These are phyloP conservation scores for Gracilariopsis chorda DNA, from an alignment of 23 red algal species.

Conservation along the genomic window DNA sequence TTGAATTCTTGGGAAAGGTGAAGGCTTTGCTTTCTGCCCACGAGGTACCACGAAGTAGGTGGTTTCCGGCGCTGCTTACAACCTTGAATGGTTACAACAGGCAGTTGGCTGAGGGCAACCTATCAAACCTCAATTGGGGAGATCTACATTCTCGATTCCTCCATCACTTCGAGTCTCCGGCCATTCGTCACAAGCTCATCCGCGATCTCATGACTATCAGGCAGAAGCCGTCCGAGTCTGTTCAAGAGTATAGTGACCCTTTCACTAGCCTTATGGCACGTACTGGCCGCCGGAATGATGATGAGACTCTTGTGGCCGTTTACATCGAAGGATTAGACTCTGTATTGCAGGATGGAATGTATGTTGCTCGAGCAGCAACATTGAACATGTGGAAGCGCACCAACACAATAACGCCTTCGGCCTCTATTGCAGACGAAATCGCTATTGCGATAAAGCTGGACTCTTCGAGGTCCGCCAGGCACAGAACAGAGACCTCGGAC, in stretches of 20 bases:
- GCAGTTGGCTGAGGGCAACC: too few relatives aligned
- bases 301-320: constrained; percentile 3
- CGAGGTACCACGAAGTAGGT: too few relatives aligned
- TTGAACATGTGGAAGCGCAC: neutral
- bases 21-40: too few relatives aligned
- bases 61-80: too few relatives aligned
- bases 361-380: neutral
- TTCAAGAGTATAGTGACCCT: constrained; percentile 19
- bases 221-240: neutral
- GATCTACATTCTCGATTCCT: too few relatives aligned
- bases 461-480: neutral
- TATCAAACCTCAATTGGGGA: too few relatives aligned
- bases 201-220: constrained; percentile 5
- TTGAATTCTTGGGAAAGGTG: too few relatives aligned
- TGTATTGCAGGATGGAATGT: neutral
- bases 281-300: neutral
- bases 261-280: neutral
- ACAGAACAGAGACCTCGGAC: neutral
- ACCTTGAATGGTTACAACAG: too few relatives aligned
- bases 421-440: neutral
- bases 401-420: neutral
- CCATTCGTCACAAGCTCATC: neutral
- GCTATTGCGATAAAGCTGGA: neutral
- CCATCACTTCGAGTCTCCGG: neutral
- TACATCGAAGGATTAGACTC: neutral